A percentile compares a stretch with the other conserved stretches of the same genome.
Conservation (phyloP, 768 basidiomycete genomes). For the Boletellus ananas region DNA sequence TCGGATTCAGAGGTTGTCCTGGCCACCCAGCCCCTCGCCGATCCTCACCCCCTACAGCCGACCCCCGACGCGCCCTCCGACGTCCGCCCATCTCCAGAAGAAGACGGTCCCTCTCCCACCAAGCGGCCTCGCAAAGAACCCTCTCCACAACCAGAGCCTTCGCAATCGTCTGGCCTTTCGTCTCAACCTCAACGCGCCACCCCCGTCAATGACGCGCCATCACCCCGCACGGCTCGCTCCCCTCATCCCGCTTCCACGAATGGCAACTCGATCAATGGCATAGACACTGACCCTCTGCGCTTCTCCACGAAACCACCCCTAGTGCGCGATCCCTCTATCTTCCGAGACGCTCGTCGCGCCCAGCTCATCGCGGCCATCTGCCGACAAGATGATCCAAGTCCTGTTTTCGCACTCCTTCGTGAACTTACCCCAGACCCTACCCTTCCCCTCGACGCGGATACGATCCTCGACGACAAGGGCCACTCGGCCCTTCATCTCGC, state of each 20-base stretch:
- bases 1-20: constrained; percentile 58
- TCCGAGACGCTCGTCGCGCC: constrained; percentile 51
- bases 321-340: constrained; percentile 50
- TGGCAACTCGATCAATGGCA: constrained; percentile 39
- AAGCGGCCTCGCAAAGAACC: constrained; percentile 67
- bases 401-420: constrained; percentile 62
- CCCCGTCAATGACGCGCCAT: constrained; percentile 30
- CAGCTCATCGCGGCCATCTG: constrained; percentile 65
- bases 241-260: constrained; percentile 46
- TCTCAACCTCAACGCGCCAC: constrained; percentile 28
- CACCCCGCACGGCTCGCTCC: constrained; percentile 40
- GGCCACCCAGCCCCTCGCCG: constrained; percentile 12
- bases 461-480: constrained; percentile 89
- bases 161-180: constrained; percentile 14
- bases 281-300: constrained; percentile 49
- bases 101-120: constrained; percentile 63
- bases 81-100: constrained; percentile 44
- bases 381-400: constrained; percentile 61
- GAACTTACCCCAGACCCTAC: constrained; percentile 49
- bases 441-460: constrained; percentile 57
- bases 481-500: constrained; percentile 95
- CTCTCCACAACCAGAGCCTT: constrained; percentile 32
- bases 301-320: constrained; percentile 65
- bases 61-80: constrained; percentile 38
- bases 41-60: constrained; percentile 20